Base-by-base conservation (phyloP, 73 alveolate species). In the Durusdinium trenchii region DNA sequence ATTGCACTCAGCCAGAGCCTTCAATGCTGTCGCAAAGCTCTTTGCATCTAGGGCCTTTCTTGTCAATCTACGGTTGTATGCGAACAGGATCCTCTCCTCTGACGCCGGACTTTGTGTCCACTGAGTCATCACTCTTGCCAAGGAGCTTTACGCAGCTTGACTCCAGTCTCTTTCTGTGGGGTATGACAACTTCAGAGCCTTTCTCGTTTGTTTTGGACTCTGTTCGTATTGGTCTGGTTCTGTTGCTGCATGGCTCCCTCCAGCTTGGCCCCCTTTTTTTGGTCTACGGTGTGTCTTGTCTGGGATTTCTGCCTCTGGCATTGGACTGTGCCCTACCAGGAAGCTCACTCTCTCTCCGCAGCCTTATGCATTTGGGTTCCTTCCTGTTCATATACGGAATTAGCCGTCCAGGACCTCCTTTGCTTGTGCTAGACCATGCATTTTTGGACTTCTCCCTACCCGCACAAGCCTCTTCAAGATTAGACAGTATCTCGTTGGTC, bases 341-440 rank as follows among this genome's bases (percentile, higher is more conserved):
- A 52, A 76, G 99, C 71, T 2, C n/a, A 32, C 48, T 46, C 78
- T 42, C 60, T 40, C 82, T 76, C 57, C 69, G 60, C 32, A 76
- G 98, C 76, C 46, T 40, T 43, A 36, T 40, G 32, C 42, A 86
- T 46, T 40, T 40, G 75, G 99, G 86, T 9, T 60, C 78, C 23
- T 5, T 46, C 40, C 6, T 62, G 73, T 46, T 64, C 1, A 46
- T 54, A 57, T 94, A 51, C 30, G 99, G 99, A 28, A 6, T 94
- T 32, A 12, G 18, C 42, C 50, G 93, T 40, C 38, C 45, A 42
- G 99, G 99, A 1, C 18, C 50, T 1, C 45, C 35, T 20, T 52
- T 46, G 69, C 78, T 51, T 20, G 36, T 57, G 35, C 86, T 64
- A 51, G 99, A 94, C 73, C 46, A 32, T 0, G 99, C 94, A 14